Percentiles rank a stretch among this genome's conserved stretches.
phyloP scores from a whole-genome alignment of 225 moss, liverwort and hornwort species.

The Rhytidiadelphus loreus region DNA sequence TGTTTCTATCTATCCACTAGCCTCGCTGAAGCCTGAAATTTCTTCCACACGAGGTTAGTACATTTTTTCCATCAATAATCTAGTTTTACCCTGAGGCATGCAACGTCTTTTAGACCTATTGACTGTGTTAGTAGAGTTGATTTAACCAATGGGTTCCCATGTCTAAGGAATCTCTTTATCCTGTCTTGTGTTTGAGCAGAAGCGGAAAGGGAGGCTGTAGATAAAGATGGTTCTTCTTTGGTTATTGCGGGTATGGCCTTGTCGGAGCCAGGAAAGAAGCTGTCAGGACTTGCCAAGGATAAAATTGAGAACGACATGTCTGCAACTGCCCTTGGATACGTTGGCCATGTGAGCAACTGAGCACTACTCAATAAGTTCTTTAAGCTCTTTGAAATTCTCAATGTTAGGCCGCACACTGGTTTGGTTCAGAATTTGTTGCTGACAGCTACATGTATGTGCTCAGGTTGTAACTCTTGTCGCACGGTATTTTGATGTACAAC shows the following conservation, averaged over 20 bases:
- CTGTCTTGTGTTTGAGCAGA: conserved; percentile 17
- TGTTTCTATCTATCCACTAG: conserved; percentile 76
- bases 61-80: not conserved
- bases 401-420: not conserved
- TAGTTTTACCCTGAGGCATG: not conserved
- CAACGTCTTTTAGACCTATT: not conserved
- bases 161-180: not conserved
- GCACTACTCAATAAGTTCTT: not conserved
- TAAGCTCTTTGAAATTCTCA: not conserved
- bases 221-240: conserved; percentile 51
- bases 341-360: conserved; percentile 88
- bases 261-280: conserved; percentile 58
- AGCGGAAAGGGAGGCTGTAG: conserved; percentile 21
- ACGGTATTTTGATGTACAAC: conserved; percentile 71
- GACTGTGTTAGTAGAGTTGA: not conserved
- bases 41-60: conserved; percentile 19
- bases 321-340: conserved; percentile 96
- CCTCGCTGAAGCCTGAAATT: conserved; percentile 25
- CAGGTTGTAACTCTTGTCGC: conserved; percentile 85
- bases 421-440: not conserved
- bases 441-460: not conserved
- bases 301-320: conserved; percentile 65
- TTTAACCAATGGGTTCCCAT: not conserved
- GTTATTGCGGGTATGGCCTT: conserved; percentile 78
- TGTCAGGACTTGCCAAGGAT: conserved; percentile 55